These are phyloP conservation scores for Trametes punicea DNA, from an alignment of 768 basidiomycete genomes.

Conservation along the genomic window DNA sequence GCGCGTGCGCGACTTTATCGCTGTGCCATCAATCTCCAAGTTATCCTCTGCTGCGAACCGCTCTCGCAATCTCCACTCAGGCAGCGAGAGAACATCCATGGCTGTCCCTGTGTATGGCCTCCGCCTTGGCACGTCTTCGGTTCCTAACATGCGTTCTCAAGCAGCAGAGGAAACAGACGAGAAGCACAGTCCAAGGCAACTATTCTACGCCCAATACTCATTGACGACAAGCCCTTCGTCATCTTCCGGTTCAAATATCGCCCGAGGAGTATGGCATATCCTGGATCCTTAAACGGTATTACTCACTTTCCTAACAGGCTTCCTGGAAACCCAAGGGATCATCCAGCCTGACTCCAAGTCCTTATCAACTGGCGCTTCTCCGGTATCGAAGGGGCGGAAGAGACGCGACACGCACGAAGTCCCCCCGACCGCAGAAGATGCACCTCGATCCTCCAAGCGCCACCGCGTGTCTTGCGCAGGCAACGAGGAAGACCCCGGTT, in stretches of 20 bases:
- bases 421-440: neutral
- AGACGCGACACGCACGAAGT: neutral
- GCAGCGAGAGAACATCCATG: no score
- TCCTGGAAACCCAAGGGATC: slow-evolving; percentile 8
- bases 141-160: no score
- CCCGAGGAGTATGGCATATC: slow-evolving; percentile 4
- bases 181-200: neutral
- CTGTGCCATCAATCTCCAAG: neutral
- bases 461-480: no score
- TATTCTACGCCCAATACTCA: slow-evolving; percentile 5
- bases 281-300: no score
- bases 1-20: slow-evolving; percentile 7
- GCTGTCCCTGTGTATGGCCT: no score
- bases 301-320: neutral
- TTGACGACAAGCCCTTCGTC: slow-evolving; percentile 14
- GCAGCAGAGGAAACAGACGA: neutral
- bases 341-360: neutral
- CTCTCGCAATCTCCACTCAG: neutral
- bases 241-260: slow-evolving; percentile 17
- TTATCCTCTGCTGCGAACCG: neutral
- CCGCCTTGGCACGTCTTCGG: neutral
- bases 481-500: no score
- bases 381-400: neutral
- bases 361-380: neutral
- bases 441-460: neutral